These are phyloP conservation scores for Phytophthora pisi DNA, from an alignment of 352 stramenopile species.

Conservation along the genomic window DNA sequence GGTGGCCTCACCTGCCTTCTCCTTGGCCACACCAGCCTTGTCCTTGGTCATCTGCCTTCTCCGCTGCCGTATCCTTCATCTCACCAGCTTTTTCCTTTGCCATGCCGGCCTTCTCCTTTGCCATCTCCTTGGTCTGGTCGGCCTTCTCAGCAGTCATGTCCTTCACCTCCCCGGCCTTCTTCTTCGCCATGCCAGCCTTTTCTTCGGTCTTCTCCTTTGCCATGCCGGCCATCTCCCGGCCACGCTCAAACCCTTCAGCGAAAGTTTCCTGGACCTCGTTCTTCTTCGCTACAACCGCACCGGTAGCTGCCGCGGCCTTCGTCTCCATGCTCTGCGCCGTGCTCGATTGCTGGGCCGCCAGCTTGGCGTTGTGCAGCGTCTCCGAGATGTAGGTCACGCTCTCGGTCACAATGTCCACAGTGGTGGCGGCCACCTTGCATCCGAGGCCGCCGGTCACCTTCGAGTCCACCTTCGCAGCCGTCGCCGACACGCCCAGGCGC, in stretches of 20 bases:
- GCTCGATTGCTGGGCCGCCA: slow-evolving; percentile 51
- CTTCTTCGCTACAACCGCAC: slow-evolving; percentile 31
- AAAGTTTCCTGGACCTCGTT: slow-evolving; percentile 36
- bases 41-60: slow-evolving; percentile 32
- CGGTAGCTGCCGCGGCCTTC: slow-evolving; percentile 32
- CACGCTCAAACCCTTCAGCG: slow-evolving; percentile 29
- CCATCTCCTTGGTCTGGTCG: slow-evolving; percentile 9
- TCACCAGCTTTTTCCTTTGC: slow-evolving; percentile 21
- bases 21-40: slow-evolving; percentile 15
- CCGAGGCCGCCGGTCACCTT: slow-evolving; percentile 72
- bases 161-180: slow-evolving; percentile 15
- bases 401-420: slow-evolving; percentile 65
- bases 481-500: slow-evolving; percentile 60
- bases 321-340: slow-evolving; percentile 47
- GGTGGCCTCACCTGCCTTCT: slow-evolving; percentile 6
- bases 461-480: slow-evolving; percentile 57
- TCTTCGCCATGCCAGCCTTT: slow-evolving; percentile 17
- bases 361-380: slow-evolving; percentile 63
- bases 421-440: slow-evolving; percentile 53
- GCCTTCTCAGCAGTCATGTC: slow-evolving; percentile 23
- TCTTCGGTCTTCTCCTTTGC: slow-evolving; percentile 28
- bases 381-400: slow-evolving; percentile 73
- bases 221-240: slow-evolving; percentile 36
- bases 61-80: slow-evolving; percentile 15
- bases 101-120: slow-evolving; percentile 6